These are phyloP conservation scores for Picocystis sp. DNA, from an alignment of 163 green algal genomes.

Conservation along the genomic window DNA sequence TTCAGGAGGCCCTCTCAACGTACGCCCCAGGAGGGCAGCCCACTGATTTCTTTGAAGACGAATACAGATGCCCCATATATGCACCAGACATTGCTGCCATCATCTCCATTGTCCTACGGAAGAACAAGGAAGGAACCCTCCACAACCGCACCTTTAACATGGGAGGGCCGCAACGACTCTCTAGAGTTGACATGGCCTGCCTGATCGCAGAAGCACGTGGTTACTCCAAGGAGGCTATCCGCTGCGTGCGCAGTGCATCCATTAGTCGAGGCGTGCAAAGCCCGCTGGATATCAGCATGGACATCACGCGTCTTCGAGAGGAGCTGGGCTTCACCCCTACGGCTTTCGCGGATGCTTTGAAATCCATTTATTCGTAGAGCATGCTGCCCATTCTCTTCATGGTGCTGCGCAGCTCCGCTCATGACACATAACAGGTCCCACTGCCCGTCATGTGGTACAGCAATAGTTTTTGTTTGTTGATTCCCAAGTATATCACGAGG, in stretches of 20 bases:
- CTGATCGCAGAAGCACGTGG: slow-evolving; percentile 19
- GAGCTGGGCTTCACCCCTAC: slow-evolving; percentile 3
- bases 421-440: too few relatives aligned
- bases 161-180: slow-evolving; percentile 56
- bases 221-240: slow-evolving; percentile 13
- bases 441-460: too few relatives aligned
- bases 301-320: slow-evolving; percentile 6
- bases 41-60: slow-evolving; percentile 58
- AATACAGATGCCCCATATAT: slow-evolving; percentile 42
- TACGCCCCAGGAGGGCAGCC: slow-evolving; percentile 16
- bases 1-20: slow-evolving; percentile 6
- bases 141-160: slow-evolving; percentile 41
- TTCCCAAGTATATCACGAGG: too few relatives aligned
- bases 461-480: too few relatives aligned
- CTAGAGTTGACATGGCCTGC: slow-evolving; percentile 51
- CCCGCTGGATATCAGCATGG: slow-evolving; percentile 34
- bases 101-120: neutral
- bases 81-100: slow-evolving; percentile 19
- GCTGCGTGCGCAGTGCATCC: neutral
- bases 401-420: too few relatives aligned
- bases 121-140: too few relatives aligned
- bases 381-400: too few relatives aligned
- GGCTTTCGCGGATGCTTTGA: neutral
- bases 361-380: too few relatives aligned
- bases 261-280: slow-evolving; percentile 11